These are phyloP conservation scores for Orbilia oligospora DNA, from an alignment of 2,329 filamentous ascomycete genomes.

Conservation along the genomic window DNA sequence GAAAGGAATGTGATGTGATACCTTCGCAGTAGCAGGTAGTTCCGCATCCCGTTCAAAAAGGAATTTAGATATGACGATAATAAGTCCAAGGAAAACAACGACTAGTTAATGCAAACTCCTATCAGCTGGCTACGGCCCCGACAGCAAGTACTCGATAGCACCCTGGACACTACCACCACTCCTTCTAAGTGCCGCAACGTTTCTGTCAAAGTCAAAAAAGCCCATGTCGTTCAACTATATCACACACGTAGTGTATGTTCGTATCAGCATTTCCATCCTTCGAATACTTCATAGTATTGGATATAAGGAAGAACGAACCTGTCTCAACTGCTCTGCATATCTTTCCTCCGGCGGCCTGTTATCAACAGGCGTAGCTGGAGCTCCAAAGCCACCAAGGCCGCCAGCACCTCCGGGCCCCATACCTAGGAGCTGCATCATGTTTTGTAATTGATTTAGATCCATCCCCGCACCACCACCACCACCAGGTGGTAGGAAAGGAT, in stretches of 20 bases:
- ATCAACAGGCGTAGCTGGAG: constrained; percentile 76
- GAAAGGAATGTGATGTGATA: background rate
- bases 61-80: background rate
- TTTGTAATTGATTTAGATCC: constrained; percentile 73
- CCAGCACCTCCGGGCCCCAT: constrained; percentile 58
- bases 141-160: constrained; percentile 81
- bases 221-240: constrained; percentile 96
- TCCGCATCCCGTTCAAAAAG: background rate
- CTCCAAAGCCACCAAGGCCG: constrained; percentile 62
- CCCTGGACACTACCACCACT: constrained; percentile 95
- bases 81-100: background rate
- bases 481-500: constrained; percentile 73
- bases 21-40: constrained; percentile 7
- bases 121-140: constrained; percentile 15
- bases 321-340: constrained; percentile 86
- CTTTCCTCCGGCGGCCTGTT: constrained; percentile 92
- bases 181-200: constrained; percentile 87
- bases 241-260: too few species aligned
- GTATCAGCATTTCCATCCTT: constrained; percentile 1
- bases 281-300: background rate
- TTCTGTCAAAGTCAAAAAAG: constrained; percentile 95
- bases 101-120: background rate
- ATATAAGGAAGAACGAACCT: constrained; percentile 30
- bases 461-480: constrained; percentile 67
- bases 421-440: constrained; percentile 72